Conservation (phyloP, 208 protist species). For the Trichomonas gallinae region DNA sequence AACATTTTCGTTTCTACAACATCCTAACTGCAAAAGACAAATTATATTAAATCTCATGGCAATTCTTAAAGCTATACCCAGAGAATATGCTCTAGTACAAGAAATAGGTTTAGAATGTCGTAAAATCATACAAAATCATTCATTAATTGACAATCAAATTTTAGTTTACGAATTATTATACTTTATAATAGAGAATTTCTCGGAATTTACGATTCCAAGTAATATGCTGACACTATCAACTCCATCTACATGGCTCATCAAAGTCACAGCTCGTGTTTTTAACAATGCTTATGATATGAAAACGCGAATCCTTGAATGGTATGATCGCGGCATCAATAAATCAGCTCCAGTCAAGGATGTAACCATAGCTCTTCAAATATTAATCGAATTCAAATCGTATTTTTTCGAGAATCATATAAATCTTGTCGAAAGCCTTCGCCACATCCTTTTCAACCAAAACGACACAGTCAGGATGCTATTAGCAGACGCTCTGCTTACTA, state of each 20-base stretch:
- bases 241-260: not conserved
- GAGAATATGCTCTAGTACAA: not conserved
- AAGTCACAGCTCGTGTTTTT: not conserved
- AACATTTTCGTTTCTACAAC: not conserved
- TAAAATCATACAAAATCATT: not conserved
- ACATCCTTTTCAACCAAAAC: not conserved
- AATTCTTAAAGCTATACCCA: not conserved
- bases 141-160: not conserved
- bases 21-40: not conserved
- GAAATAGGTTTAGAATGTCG: not conserved
- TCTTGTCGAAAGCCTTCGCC: not conserved
- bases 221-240: not conserved
- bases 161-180: not conserved
- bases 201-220: not conserved
- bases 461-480: not conserved
- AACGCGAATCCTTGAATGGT: not conserved
- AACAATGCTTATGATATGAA: not conserved
- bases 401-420: not conserved
- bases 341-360: not conserved
- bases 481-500: not conserved
- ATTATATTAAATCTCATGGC: not conserved
- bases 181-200: not conserved
- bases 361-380: not conserved
- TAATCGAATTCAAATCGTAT: not conserved
- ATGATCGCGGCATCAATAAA: not conserved